A percentile compares a stretch with the other conserved stretches of the same genome.
Evolutionary conservation across 2,329 filamentous ascomycete genomes (phyloP).

Genomic region (Venturia nashicola): DNA sequence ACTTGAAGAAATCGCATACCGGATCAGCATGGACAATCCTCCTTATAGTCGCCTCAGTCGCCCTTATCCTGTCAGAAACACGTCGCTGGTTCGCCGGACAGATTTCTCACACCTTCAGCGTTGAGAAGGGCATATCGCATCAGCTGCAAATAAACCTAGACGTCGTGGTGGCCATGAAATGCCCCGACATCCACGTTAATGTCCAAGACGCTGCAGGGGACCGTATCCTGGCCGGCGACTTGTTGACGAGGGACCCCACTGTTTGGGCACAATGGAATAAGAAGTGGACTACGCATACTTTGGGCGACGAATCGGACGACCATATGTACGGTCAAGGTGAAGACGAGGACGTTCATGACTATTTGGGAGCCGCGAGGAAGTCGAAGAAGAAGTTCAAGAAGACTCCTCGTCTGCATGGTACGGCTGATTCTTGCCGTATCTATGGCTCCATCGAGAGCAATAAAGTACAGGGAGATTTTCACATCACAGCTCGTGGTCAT

Average conservation of each 20-base stretch:
- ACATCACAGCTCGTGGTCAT: constrained; percentile 89
- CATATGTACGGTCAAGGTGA: constrained; percentile 34
- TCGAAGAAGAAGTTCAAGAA: constrained; percentile 55
- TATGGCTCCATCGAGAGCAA: constrained; percentile 86
- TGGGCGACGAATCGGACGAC: constrained; percentile 25
- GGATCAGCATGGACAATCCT: constrained; percentile 90
- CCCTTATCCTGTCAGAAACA: constrained; percentile 70
- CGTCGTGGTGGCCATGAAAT: constrained; percentile 81
- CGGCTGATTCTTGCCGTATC: constrained; percentile 69
- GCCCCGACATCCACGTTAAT: constrained; percentile 82
- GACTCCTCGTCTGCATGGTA: constrained; percentile 53
- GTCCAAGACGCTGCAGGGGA: constrained; percentile 94
- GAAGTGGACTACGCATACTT: constrained; percentile 34
- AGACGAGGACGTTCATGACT: constrained; percentile 85
- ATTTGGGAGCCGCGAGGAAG: constrained; percentile 59
- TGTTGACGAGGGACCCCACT: constrained; percentile 65
- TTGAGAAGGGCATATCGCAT: constrained; percentile 83
- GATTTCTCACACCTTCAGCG: constrained; percentile 81
- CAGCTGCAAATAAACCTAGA: constrained; percentile 91
- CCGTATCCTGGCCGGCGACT: constrained; percentile 68
- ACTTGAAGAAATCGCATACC: constrained; percentile 69
- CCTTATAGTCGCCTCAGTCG: constrained; percentile 59
- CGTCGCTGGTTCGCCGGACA: constrained; percentile 70
- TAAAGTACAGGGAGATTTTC: constrained; percentile 96
- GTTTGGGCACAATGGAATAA: constrained; percentile 74